phyloP scores from a whole-genome alignment of 768 basidiomycete genomes.

The Trametes villosa region DNA sequence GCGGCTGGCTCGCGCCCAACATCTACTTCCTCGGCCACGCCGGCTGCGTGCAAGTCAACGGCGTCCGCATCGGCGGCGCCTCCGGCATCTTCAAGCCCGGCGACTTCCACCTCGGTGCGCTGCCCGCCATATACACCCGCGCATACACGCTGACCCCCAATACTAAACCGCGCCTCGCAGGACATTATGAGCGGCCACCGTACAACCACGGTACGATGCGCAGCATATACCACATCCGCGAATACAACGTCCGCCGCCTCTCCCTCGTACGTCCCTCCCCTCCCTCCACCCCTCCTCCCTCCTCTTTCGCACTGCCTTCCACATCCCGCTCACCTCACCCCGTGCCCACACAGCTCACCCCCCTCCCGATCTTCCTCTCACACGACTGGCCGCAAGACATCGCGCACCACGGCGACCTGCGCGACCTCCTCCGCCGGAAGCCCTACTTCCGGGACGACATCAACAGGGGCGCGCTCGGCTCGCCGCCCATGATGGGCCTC shows the following conservation, averaged over 20 bases:
- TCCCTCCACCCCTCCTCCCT: slow-evolving; percentile 58
- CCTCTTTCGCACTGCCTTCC: slow-evolving; percentile 48
- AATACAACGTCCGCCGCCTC: slow-evolving; percentile 80
- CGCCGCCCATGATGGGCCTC: slow-evolving; percentile 83
- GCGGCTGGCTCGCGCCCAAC: slow-evolving; percentile 95
- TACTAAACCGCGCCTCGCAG: slow-evolving; percentile 39
- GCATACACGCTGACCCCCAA: too few species aligned
- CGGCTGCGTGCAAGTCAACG: slow-evolving; percentile 86
- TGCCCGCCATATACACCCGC: neutral
- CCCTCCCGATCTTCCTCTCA: slow-evolving; percentile 81
- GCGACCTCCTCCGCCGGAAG: slow-evolving; percentile 70
- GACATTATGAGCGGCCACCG: slow-evolving; percentile 82
- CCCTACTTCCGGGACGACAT: slow-evolving; percentile 79
- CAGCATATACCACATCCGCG: slow-evolving; percentile 89
- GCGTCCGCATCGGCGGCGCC: slow-evolving; percentile 84
- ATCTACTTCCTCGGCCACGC: slow-evolving; percentile 96
- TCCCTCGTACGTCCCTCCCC: slow-evolving; percentile 57
- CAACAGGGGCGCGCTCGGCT: slow-evolving; percentile 70
- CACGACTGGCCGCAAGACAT: slow-evolving; percentile 96
- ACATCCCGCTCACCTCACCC: neutral
- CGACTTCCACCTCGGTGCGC: slow-evolving; percentile 72
- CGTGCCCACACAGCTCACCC: slow-evolving; percentile 49
- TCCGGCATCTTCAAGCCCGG: slow-evolving; percentile 89
- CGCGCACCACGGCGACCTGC: slow-evolving; percentile 76
- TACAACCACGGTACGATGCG: slow-evolving; percentile 74